These are phyloP conservation scores for Candida albicans DNA, from an alignment of 1,139 yeast genomes.

Conservation along the genomic window DNA sequence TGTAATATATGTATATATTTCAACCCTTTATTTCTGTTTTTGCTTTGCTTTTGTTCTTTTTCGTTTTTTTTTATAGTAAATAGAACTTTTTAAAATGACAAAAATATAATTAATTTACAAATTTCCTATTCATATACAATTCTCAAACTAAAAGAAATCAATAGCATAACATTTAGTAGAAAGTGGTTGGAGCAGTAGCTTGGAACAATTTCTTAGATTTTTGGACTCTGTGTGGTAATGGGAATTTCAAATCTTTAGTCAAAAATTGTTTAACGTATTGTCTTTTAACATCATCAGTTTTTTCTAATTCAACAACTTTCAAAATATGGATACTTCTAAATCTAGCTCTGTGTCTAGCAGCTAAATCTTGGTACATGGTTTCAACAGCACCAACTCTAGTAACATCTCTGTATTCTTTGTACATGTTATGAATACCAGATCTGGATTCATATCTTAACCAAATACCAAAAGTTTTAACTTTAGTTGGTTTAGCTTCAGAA, in stretches of 20 bases:
- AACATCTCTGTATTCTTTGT: conserved; percentile 99
- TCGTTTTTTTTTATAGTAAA: not conserved
- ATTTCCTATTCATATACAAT: not conserved
- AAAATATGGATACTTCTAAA: conserved; percentile 98
- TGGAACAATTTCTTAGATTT: conserved; percentile 87
- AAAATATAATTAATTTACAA: conserved; percentile 1
- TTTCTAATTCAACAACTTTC: conserved; percentile 98
- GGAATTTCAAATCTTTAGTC: conserved; percentile 96
- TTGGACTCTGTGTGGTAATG: conserved; percentile 99
- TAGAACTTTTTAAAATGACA: not conserved
- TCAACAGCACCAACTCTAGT: conserved; percentile 99
- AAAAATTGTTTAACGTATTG: conserved; percentile 98
- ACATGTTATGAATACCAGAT: conserved; percentile 99
- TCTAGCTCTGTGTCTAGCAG: conserved; percentile 99
- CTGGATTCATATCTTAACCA: conserved; percentile 99
- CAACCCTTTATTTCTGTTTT: not conserved
- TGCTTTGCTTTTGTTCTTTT: not conserved
- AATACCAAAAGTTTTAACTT: conserved; percentile 99
- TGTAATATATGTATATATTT: not conserved
- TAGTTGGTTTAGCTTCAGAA: conserved; percentile 95
- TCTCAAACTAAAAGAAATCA: not conserved
- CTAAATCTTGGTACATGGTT: conserved; percentile 99
- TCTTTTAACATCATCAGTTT: conserved; percentile 98
- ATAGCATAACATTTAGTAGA: conserved; percentile 77
- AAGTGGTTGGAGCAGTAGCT: conserved; percentile 94